Evolutionary conservation across 129 eudicot genomes (phyloP).

Genomic region (Flaveria trinervia): DNA sequence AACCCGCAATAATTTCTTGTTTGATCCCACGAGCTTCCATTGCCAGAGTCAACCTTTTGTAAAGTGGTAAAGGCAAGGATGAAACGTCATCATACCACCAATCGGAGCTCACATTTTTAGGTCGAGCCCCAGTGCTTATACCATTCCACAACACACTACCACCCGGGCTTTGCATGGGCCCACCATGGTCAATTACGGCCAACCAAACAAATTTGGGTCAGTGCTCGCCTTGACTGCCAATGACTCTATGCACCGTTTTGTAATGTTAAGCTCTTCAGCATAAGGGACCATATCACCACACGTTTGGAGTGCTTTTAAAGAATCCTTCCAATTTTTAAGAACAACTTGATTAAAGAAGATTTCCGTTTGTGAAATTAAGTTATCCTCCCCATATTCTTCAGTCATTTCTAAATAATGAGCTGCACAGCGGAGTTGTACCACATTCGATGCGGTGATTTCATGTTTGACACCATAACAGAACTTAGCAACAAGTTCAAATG

Average conservation of each 20-base stretch:
- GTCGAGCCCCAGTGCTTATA: constrained; percentile 92
- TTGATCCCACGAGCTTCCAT: constrained; percentile 83
- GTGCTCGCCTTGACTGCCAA: constrained; percentile 76
- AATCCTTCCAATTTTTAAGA: constrained; percentile 74
- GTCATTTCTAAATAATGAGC: constrained; percentile 89
- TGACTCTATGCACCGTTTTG: constrained; percentile 78
- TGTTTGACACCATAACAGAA: constrained; percentile 98
- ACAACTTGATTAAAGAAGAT: constrained; percentile 75
- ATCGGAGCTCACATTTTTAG: constrained; percentile 67
- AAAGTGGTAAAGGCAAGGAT: constrained; percentile 63
- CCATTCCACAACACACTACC: constrained; percentile 96
- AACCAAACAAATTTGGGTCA: constrained; percentile 82
- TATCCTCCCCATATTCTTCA: constrained; percentile 92
- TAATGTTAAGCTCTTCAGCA: constrained; percentile 74
- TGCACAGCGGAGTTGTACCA: constrained; percentile 78
- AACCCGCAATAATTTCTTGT: constrained; percentile 75
- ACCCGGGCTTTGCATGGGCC: constrained; percentile 95
- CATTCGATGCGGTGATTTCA: constrained; percentile 85
- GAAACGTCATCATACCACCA: constrained; percentile 98
- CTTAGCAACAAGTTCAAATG: constrained; percentile 86
- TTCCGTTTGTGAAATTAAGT: constrained; percentile 79
- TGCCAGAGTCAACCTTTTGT: constrained; percentile 66
- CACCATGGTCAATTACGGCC: constrained; percentile 83
- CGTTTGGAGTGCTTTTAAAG: constrained; percentile 72
- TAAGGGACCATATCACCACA: constrained; percentile 62